A percentile compares a stretch with the other conserved stretches of the same genome.
Conservation (phyloP, 2,329 filamentous ascomycete species). For the Trichoderma aggressivum region DNA sequence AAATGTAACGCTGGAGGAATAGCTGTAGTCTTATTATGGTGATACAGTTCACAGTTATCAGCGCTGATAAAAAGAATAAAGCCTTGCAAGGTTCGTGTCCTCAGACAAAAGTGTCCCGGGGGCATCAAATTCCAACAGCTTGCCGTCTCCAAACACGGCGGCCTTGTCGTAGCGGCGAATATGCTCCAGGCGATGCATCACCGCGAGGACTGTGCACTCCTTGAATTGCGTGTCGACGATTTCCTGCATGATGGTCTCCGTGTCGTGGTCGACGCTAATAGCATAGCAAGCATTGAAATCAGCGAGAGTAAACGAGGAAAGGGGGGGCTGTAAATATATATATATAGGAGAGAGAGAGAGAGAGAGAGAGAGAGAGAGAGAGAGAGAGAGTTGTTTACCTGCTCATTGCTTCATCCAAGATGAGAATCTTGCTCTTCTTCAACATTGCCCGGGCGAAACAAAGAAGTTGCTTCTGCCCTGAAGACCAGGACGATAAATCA, state of each 20-base stretch:
- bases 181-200: constrained; percentile 37
- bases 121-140: constrained; percentile 17
- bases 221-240: constrained; percentile 34
- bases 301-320: background rate
- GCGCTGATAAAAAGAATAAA: background rate
- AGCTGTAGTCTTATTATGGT: too few species aligned
- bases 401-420: constrained; percentile 39
- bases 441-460: constrained; percentile 38
- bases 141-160: constrained; percentile 53
- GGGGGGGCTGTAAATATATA: background rate
- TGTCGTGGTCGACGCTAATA: constrained; percentile 32
- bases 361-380: too few species aligned
- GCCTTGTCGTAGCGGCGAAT: constrained; percentile 39
- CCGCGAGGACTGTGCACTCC: constrained; percentile 49
- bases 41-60: background rate
- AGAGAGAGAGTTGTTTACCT: too few species aligned
- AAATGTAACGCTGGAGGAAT: background rate
- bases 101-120: constrained; percentile 21
- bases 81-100: constrained; percentile 19
- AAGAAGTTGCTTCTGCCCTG: constrained; percentile 46
- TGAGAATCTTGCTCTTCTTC: constrained; percentile 32
- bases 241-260: constrained; percentile 32
- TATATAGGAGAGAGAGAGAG: too few species aligned
- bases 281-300: fast-evolving
- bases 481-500: constrained; percentile 31